Evolutionary conservation across 345 rosid species (phyloP), one percentile per base, ranked within the genome.

Genomic region (Bruguiera sexangula): DNA sequence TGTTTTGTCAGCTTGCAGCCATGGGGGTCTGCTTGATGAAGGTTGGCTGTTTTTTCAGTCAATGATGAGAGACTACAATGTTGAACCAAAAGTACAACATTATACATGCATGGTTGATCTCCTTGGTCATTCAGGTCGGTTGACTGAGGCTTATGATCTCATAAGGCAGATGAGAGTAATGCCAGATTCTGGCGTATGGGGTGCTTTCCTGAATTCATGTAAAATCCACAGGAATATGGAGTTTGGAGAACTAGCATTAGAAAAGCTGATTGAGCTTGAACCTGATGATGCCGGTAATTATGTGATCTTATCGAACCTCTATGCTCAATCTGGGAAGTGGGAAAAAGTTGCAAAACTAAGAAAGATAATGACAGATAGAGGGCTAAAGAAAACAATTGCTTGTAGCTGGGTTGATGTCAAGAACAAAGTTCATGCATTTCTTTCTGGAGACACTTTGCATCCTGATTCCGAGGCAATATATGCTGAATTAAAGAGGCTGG

Each of bases 351-450:
- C 69, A n/a, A 78, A 64, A 60, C 60, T 81, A 48, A 75, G 82
- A 65, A 60, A 53, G 37, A 32, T 67, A 68, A 78, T 75, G 77
- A 71, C 64, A 8, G 80, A 75, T 26, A 53, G 55, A 51, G 82
- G 84, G 37, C 66, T 78, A 10, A 78, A 75, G 65, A 81, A 81
- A 68, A 78, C 68, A 64, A 71, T 56, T 13, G 84, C 77, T 65
- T 81, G 75, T 69, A 81, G 84, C 69, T 81, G 80, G 80, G 73
- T 81, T 62, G 78, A 81, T 63, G 80, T 81, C 71, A 78, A 81
- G 59, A 78, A 67, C 67, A 70, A 70, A 60, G 72, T 76, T 55
- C 82, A 79, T 63, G 54, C 79, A 6, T 79, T 82, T 79, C 73
- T 79, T 36, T 73, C 85, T 1, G 82, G 82, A 66, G 82, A 82